These are phyloP conservation scores for Neocucurbitaria cava DNA, from an alignment of 2,329 filamentous ascomycete genomes.

Conservation along the genomic window DNA sequence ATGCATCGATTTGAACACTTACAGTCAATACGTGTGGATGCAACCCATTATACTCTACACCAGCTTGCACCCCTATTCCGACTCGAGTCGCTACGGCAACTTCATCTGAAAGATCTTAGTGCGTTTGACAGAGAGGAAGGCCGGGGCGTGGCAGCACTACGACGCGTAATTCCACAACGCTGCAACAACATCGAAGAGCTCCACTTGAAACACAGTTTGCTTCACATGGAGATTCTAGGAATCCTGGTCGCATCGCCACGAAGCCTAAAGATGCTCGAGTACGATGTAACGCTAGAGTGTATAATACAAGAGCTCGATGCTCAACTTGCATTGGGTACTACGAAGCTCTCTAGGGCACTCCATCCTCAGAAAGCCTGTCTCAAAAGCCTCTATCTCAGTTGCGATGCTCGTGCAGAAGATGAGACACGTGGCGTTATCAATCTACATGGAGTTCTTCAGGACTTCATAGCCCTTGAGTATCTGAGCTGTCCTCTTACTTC, in stretches of 20 bases:
- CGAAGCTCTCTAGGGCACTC: slow-evolving; percentile 10
- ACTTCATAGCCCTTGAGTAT: slow-evolving; percentile 16
- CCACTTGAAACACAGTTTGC: slow-evolving; percentile 15
- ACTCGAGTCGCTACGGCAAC: slow-evolving; percentile 25
- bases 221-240: slow-evolving; percentile 14
- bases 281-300: slow-evolving; percentile 8
- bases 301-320: neutral
- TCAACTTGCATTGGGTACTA: neutral
- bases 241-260: slow-evolving; percentile 24
- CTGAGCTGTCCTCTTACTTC: slow-evolving; percentile 20
- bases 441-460: slow-evolving; percentile 12
- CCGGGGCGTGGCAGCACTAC: slow-evolving; percentile 10
- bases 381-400: slow-evolving; percentile 13
- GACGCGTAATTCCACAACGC: slow-evolving; percentile 18
- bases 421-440: neutral
- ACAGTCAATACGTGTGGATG: slow-evolving; percentile 21
- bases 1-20: slow-evolving; percentile 30
- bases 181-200: slow-evolving; percentile 27
- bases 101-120: slow-evolving; percentile 19
- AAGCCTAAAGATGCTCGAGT: slow-evolving; percentile 23
- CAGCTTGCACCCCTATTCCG: slow-evolving; percentile 31
- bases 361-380: slow-evolving; percentile 17
- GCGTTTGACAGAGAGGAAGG: slow-evolving; percentile 5
- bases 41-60: slow-evolving; percentile 8
- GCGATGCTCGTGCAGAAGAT: slow-evolving; percentile 5